Evolutionary conservation across 768 basidiomycete species (phyloP).

Genomic region (Phaeotremella fagi): DNA sequence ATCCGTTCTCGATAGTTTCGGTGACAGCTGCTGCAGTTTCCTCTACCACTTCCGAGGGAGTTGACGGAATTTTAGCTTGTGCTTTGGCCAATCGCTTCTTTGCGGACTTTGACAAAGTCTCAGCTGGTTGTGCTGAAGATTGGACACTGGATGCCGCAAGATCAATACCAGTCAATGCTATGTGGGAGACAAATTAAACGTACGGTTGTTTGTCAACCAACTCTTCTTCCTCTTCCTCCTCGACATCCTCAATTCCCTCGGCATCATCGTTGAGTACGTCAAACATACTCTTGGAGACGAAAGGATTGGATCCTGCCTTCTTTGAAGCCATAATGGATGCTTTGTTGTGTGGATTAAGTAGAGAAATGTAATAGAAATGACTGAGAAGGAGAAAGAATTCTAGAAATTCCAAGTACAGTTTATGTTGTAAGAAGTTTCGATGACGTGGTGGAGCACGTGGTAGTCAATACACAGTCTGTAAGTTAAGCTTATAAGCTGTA

Average conservation of each 20-base stretch:
- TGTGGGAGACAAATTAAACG: background rate
- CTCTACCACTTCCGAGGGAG: background rate
- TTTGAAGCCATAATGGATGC: constrained; percentile 16
- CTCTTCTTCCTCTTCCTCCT: constrained; percentile 28
- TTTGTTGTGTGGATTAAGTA: background rate
- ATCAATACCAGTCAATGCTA: background rate
- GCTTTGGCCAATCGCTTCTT: constrained; percentile 24
- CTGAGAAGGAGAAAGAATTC: no score
- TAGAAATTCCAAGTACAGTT: no score
- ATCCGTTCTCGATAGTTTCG: background rate
- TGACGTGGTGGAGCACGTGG: no score
- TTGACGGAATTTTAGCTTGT: constrained; percentile 12
- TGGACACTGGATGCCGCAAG: background rate
- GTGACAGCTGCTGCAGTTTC: background rate
- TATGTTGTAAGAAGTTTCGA: no score
- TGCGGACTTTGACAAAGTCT: constrained; percentile 25
- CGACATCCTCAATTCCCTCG: constrained; percentile 19
- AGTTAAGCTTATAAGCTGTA: no score
- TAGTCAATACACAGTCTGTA: no score
- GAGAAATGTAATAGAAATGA: no score
- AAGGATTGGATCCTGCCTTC: constrained; percentile 6
- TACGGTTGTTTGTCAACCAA: constrained; percentile 1
- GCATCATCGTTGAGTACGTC: constrained; percentile 23
- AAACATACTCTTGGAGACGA: constrained; percentile 26
- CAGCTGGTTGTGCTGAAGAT: background rate